These are phyloP conservation scores for Pterocarpus macrocarpus DNA, from an alignment of 306 rosid genomes.

Conservation along the genomic window DNA sequence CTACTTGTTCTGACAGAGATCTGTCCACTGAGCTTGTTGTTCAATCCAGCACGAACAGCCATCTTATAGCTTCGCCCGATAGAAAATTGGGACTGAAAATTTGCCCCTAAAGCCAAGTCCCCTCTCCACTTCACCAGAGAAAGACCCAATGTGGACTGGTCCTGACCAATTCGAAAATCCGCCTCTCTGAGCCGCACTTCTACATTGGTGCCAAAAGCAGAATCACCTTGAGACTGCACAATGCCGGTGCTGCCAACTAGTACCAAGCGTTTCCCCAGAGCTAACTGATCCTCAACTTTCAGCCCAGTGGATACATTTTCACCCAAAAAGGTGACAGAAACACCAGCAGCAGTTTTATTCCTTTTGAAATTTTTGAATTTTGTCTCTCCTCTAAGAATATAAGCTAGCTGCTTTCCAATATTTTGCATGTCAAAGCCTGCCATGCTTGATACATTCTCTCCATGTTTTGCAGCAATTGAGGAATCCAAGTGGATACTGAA, in stretches of 20 bases:
- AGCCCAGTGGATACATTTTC: conserved; percentile 86
- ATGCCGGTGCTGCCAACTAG: conserved; percentile 87
- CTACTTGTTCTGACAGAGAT: conserved; percentile 83
- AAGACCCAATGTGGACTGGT: conserved; percentile 84
- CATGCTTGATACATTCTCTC: conserved; percentile 79
- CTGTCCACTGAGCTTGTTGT: conserved; percentile 97
- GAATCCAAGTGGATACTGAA: conserved; percentile 83
- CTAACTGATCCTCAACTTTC: conserved; percentile 89
- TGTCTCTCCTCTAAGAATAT: conserved; percentile 74
- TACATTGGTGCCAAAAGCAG: conserved; percentile 90
- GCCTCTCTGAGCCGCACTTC: conserved; percentile 95
- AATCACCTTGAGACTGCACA: conserved; percentile 77
- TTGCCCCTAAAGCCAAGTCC: conserved; percentile 84
- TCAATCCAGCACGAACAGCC: conserved; percentile 89
- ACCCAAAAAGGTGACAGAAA: conserved; percentile 86
- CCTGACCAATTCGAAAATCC: conserved; percentile 96
- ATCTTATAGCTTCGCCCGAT: conserved; percentile 86
- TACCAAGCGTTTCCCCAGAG: conserved; percentile 85
- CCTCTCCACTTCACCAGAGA: conserved; percentile 96
- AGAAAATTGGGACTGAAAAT: conserved; percentile 86
- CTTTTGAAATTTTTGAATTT: conserved; percentile 77
- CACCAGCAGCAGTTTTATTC: conserved; percentile 87
- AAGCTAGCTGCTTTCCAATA: conserved; percentile 67
- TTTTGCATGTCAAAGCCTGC: conserved; percentile 80
- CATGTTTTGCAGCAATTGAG: conserved; percentile 72